phyloP scores from a whole-genome alignment of 75 land plant species.

The Larix kaempferi region DNA sequence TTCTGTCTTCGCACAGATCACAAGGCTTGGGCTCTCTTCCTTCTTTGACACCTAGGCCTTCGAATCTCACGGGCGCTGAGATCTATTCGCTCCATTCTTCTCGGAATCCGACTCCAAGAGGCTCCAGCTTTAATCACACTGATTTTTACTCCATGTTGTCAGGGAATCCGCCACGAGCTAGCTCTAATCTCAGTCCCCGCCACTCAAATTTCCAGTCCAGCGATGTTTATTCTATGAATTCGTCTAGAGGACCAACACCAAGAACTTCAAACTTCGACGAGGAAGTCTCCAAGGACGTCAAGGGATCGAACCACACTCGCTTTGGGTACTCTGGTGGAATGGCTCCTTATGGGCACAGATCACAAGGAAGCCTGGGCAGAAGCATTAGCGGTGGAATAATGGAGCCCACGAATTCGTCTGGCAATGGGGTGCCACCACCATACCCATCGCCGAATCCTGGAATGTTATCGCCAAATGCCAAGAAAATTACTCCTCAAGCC shows the following conservation, averaged over 20 bases:
- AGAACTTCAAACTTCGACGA: constrained; percentile 66
- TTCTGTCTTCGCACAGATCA: constrained; percentile 27
- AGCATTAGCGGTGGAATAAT: not conserved
- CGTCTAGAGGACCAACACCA: constrained; percentile 26
- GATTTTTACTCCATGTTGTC: constrained; percentile 87
- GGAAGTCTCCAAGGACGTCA: constrained; percentile 16
- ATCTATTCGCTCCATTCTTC: constrained; percentile 70
- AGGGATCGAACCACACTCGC: constrained; percentile 7
- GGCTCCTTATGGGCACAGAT: constrained; percentile 7
- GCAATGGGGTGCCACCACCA: not conserved
- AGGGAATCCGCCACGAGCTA: constrained; percentile 15
- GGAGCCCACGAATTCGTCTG: not conserved
- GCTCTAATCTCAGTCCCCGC: constrained; percentile 20
- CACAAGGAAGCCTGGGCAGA: constrained; percentile 6
- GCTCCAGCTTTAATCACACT: constrained; percentile 58
- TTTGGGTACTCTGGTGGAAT: not conserved
- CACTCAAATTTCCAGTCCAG: constrained; percentile 31
- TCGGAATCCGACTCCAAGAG: constrained; percentile 70
- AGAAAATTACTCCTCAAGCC: not conserved
- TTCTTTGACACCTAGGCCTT: constrained; percentile 69
- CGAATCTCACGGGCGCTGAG: constrained; percentile 89
- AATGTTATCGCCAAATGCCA: constrained; percentile 1
- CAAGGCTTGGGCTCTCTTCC: constrained; percentile 30
- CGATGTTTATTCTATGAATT: constrained; percentile 20
- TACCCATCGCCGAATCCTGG: constrained; percentile 9